These are phyloP conservation scores for Cryptosporidium tyzzeri DNA, from an alignment of 169 alveolate genomes.

Conservation along the genomic window DNA sequence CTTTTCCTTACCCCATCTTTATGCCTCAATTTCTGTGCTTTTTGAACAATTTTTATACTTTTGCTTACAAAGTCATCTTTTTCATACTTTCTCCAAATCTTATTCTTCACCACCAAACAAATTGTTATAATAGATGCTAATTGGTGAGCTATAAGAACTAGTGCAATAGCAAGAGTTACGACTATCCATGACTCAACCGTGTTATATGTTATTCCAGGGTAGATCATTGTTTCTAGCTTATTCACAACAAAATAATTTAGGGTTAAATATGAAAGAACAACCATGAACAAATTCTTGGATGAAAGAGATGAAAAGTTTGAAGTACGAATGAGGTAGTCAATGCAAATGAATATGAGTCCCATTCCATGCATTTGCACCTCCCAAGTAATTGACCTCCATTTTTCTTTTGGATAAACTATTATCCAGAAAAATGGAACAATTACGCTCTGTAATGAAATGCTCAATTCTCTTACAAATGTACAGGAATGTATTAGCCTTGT, in stretches of 20 bases:
- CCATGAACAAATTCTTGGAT: slow-evolving; percentile 27
- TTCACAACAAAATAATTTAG: slow-evolving; percentile 50
- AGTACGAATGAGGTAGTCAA: slow-evolving; percentile 52
- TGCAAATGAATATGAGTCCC: slow-evolving; percentile 58
- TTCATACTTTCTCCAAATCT: slow-evolving; percentile 39
- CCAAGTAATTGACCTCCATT: slow-evolving; percentile 64
- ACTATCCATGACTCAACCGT: slow-evolving; percentile 67
- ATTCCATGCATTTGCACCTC: slow-evolving; percentile 70
- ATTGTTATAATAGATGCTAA: slow-evolving; percentile 48
- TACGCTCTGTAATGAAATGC: slow-evolving; percentile 69
- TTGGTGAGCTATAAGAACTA: slow-evolving; percentile 66
- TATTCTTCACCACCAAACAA: slow-evolving; percentile 37
- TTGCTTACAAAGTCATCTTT: slow-evolving; percentile 41
- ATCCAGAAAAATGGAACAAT: slow-evolving; percentile 74
- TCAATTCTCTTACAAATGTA: slow-evolving; percentile 48
- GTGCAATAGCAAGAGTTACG: slow-evolving; percentile 33
- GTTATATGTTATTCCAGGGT: slow-evolving; percentile 71
- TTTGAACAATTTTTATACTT: slow-evolving; percentile 15
- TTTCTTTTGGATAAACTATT: slow-evolving; percentile 70
- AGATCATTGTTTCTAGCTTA: slow-evolving; percentile 59
- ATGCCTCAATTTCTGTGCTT: slow-evolving; percentile 44
- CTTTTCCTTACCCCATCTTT: slow-evolving; percentile 57
- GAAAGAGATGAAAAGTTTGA: slow-evolving; percentile 62
- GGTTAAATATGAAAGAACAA: slow-evolving; percentile 24
- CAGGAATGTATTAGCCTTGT: slow-evolving; percentile 41